Evolutionary conservation across 768 basidiomycete genomes (phyloP).

Genomic region (Auricularia auricula-judae): DNA sequence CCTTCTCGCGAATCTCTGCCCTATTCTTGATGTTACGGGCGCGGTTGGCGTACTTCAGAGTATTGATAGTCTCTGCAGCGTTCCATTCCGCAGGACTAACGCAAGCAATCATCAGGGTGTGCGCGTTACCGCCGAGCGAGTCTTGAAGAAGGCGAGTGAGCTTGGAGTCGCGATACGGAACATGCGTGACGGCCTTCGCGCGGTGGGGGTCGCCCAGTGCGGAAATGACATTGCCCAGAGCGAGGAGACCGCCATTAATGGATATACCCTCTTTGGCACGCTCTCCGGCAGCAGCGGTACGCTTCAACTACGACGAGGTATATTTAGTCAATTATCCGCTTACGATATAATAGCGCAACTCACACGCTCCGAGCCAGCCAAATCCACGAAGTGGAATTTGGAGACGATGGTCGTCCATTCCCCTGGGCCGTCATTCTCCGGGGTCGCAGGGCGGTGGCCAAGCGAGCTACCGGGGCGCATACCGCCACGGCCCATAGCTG

Average conservation of each 20-base stretch:
- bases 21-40: constrained; percentile 96
- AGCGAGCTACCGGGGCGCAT: constrained; percentile 72
- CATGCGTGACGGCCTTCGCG: constrained; percentile 75
- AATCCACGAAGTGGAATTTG: constrained; percentile 97
- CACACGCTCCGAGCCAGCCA: constrained; percentile 93
- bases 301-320: constrained; percentile 57
- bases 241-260: constrained; percentile 93
- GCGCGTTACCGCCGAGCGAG: constrained; percentile 92
- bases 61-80: constrained; percentile 84
- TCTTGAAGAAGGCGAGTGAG: constrained; percentile 94
- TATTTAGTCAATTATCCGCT: not conserved
- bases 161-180: constrained; percentile 98
- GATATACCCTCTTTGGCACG: constrained; percentile 98
- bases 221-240: constrained; percentile 96
- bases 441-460: constrained; percentile 26
- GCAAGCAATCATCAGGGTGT: constrained; percentile 98
- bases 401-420: constrained; percentile 87
- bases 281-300: constrained; percentile 91
- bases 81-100: constrained; percentile 96
- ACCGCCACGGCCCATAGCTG: constrained; percentile 60
- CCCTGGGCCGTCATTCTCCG: constrained; percentile 49
- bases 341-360: constrained; percentile 17
- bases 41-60: constrained; percentile 93
- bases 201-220: constrained; percentile 90
- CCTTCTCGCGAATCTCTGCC: constrained; percentile 83